A percentile compares a stretch with the other conserved stretches of the same genome.
These are phyloP conservation scores for Phaseolus coccineus DNA, from an alignment of 331 rosid genomes.

Conservation along the genomic window DNA sequence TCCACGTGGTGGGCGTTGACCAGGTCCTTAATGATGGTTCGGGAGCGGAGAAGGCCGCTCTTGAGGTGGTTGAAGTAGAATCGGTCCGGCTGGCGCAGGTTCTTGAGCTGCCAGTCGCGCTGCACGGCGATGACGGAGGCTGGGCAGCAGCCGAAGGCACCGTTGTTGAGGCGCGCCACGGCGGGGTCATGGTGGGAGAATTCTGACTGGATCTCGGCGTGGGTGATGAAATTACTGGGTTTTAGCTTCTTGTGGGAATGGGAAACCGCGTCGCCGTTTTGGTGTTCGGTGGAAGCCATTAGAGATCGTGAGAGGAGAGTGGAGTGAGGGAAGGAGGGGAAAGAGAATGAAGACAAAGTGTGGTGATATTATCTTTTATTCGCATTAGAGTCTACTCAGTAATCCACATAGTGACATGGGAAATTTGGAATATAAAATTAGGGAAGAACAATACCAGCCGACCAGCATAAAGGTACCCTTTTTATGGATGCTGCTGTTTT, in stretches of 20 bases:
- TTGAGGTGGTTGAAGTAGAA: constrained; percentile 79
- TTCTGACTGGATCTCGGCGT: constrained; percentile 61
- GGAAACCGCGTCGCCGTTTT: constrained; percentile 61
- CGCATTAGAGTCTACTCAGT: background rate
- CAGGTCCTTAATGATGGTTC: constrained; percentile 60
- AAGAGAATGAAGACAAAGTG: background rate
- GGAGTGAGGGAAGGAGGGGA: background rate
- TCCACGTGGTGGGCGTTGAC: constrained; percentile 75
- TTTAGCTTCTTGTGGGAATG: constrained; percentile 62
- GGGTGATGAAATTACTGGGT: constrained; percentile 37
- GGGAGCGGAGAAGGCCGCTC: constrained; percentile 57
- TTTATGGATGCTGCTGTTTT: background rate
- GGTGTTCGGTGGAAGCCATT: constrained; percentile 59
- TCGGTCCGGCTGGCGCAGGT: constrained; percentile 74
- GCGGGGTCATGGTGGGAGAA: constrained; percentile 74
- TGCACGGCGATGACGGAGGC: constrained; percentile 66
- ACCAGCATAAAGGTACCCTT: background rate
- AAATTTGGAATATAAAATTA: constrained; percentile 11
- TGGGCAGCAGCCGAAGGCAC: constrained; percentile 84
- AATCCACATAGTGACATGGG: background rate
- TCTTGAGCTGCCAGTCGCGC: constrained; percentile 58
- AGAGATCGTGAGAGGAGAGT: background rate
- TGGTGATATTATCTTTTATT: background rate
- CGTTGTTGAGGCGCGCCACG: constrained; percentile 85
- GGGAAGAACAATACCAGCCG: background rate